Evolutionary conservation across 1,139 yeast genomes (phyloP).

Genomic region (Candida tetrigidarum): DNA sequence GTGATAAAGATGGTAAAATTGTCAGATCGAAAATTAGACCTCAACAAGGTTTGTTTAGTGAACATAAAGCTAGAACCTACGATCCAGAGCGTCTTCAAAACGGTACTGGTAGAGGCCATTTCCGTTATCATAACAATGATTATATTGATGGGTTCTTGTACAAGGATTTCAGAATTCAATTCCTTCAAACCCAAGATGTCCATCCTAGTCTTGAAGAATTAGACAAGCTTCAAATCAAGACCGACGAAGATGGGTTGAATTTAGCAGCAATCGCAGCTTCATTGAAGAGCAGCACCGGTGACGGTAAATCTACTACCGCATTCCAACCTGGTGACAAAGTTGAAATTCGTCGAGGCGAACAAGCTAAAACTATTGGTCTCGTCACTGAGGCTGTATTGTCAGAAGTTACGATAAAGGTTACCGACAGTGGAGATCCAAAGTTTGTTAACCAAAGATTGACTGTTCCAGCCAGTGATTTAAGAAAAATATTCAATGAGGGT

Average conservation of each 20-base stretch:
- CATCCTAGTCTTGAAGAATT: constrained; percentile 89
- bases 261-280: constrained; percentile 84
- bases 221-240: constrained; percentile 76
- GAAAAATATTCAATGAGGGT: constrained; percentile 88
- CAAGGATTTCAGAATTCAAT: constrained; percentile 86
- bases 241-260: constrained; percentile 76
- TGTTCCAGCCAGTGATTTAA: constrained; percentile 78
- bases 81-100: constrained; percentile 65
- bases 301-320: constrained; percentile 35
- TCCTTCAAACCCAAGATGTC: constrained; percentile 80
- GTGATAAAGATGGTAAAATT: constrained; percentile 58
- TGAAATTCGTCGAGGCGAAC: constrained; percentile 92
- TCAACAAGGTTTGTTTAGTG: constrained; percentile 82
- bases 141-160: constrained; percentile 85
- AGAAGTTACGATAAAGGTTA: constrained; percentile 62
- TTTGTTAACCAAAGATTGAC: constrained; percentile 54
- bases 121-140: constrained; percentile 82
- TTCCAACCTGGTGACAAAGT: constrained; percentile 97
- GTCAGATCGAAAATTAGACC: constrained; percentile 68
- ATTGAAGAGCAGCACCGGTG: constrained; percentile 55
- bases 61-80: constrained; percentile 62
- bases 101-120: constrained; percentile 76
- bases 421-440: constrained; percentile 55
- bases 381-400: constrained; percentile 70
- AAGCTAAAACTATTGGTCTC: constrained; percentile 83